Evolutionary conservation across 1,139 yeast genomes (phyloP).

Genomic region (Geotrichum cucujoidarum): DNA sequence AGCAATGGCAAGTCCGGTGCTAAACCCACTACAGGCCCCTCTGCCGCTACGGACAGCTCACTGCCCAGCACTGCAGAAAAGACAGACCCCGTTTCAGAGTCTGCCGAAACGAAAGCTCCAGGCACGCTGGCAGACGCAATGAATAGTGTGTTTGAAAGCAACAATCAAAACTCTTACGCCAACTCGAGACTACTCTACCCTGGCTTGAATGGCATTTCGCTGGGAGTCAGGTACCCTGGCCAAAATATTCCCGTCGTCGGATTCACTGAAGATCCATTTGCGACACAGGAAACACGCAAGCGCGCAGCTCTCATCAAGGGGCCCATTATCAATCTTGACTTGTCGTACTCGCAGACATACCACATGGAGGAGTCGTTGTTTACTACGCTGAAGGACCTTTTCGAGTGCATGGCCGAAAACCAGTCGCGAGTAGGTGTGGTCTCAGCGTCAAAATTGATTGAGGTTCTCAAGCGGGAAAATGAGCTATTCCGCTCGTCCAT

Average conservation of each 20-base stretch:
- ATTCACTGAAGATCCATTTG: slow-evolving; percentile 46
- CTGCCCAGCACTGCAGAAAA: background rate
- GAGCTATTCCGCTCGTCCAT: slow-evolving; percentile 79
- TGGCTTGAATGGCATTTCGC: slow-evolving; percentile 32
- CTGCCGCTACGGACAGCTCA: background rate
- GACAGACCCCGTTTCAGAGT: slow-evolving; percentile 13
- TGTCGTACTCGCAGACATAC: slow-evolving; percentile 47
- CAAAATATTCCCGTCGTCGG: slow-evolving; percentile 47
- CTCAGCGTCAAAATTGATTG: slow-evolving; percentile 71
- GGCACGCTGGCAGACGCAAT: slow-evolving; percentile 7
- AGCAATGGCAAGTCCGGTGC: background rate
- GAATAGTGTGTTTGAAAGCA: slow-evolving; percentile 11
- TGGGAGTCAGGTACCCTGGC: slow-evolving; percentile 36
- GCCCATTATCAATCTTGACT: slow-evolving; percentile 78
- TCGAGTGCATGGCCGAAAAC: slow-evolving; percentile 77
- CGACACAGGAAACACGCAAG: slow-evolving; percentile 71
- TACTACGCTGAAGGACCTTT: slow-evolving; percentile 75
- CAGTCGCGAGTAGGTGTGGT: slow-evolving; percentile 71
- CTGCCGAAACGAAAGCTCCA: background rate
- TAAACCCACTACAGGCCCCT: background rate
- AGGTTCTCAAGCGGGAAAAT: slow-evolving; percentile 73
- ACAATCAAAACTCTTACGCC: slow-evolving; percentile 7
- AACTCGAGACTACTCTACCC: slow-evolving; percentile 20
- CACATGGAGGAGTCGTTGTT: slow-evolving; percentile 54
- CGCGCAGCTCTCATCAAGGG: slow-evolving; percentile 75